Evolutionary conservation across 75 land plant genomes (phyloP).

Genomic region (Chamaecyparis obtusa): DNA sequence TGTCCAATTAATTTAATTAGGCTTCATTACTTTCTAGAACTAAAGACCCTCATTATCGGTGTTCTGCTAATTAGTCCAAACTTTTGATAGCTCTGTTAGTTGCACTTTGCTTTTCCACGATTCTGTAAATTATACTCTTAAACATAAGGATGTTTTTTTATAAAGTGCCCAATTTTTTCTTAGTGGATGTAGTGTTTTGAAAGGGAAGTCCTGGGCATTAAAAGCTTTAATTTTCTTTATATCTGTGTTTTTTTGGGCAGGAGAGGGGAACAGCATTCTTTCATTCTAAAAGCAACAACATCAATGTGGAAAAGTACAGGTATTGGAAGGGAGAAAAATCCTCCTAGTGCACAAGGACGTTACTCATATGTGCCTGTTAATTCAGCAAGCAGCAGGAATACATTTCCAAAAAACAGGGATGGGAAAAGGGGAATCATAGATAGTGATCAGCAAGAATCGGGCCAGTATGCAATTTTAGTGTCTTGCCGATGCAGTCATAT

Average conservation of each 20-base stretch:
- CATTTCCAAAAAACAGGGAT: constrained; percentile 20
- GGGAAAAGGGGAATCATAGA: constrained; percentile 18
- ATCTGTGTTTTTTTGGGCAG: constrained; percentile 33
- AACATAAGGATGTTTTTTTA: not conserved
- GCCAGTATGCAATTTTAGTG: constrained; percentile 76
- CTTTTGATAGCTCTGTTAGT: not conserved
- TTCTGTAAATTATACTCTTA: not conserved
- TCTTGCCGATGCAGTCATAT: constrained; percentile 94
- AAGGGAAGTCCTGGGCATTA: not conserved
- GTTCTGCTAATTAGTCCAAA: not conserved
- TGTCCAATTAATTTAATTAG: not conserved
- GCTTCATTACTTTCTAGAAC: not conserved
- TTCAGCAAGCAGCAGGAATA: constrained; percentile 14
- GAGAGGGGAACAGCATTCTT: constrained; percentile 95
- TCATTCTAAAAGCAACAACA: constrained; percentile 76
- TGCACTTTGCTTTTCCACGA: not conserved
- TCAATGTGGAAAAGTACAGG: constrained; percentile 34
- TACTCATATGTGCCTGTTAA: constrained; percentile 13
- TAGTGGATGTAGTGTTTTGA: not conserved
- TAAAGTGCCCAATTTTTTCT: not conserved
- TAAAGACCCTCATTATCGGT: not conserved
- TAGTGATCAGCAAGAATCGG: constrained; percentile 27
- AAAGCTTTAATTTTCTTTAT: not conserved
- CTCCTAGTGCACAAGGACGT: constrained; percentile 6
- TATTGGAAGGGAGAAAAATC: constrained; percentile 18